A percentile compares a stretch with the other conserved stretches of the same genome.
These are phyloP conservation scores for Mycena indigotica DNA, from an alignment of 768 basidiomycete genomes.

Conservation along the genomic window DNA sequence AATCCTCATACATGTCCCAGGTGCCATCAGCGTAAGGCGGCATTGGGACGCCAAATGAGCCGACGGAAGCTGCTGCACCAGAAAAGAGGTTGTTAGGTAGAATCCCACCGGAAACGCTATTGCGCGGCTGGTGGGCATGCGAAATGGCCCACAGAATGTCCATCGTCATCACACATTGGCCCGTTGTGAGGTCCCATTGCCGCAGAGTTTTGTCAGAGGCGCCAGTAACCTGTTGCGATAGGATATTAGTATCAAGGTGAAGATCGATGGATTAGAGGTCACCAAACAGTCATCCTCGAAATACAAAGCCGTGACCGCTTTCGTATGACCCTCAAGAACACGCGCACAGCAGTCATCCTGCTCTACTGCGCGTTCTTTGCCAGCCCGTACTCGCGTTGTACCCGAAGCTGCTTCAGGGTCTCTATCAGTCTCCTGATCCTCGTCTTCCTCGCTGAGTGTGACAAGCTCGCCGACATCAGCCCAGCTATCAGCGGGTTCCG, in stretches of 20 bases:
- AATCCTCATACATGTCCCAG: conserved; percentile 96
- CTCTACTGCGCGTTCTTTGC: conserved; percentile 37
- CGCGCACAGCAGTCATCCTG: conserved; percentile 67
- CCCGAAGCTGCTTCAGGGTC: conserved; percentile 41
- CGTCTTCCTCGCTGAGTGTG: conserved; percentile 68
- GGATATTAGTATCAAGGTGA: conserved; percentile 22
- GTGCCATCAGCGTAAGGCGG: conserved; percentile 88
- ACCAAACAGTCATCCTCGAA: conserved; percentile 95
- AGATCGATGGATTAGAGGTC: conserved; percentile 32
- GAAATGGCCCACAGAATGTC: conserved; percentile 99
- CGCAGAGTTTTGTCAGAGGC: conserved; percentile 98
- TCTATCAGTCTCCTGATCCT: conserved; percentile 52
- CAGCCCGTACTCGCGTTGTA: conserved; percentile 43
- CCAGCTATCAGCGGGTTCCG: conserved; percentile 63
- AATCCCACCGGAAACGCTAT: conserved; percentile 41
- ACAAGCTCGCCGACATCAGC: conserved; percentile 52
- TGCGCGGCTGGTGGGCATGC: conserved; percentile 57
- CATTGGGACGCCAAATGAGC: conserved; percentile 77
- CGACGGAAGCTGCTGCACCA: conserved; percentile 55
- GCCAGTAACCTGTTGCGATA: conserved; percentile 85
- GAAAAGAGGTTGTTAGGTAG: conserved; percentile 52
- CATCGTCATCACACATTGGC: conserved; percentile 99
- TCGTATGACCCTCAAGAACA: conserved; percentile 86
- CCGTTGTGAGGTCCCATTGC: conserved; percentile 96
- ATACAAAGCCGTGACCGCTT: conserved; percentile 90